Conservation (phyloP, 2,329 filamentous ascomycete genomes). For the Xylariaceae sp. region DNA sequence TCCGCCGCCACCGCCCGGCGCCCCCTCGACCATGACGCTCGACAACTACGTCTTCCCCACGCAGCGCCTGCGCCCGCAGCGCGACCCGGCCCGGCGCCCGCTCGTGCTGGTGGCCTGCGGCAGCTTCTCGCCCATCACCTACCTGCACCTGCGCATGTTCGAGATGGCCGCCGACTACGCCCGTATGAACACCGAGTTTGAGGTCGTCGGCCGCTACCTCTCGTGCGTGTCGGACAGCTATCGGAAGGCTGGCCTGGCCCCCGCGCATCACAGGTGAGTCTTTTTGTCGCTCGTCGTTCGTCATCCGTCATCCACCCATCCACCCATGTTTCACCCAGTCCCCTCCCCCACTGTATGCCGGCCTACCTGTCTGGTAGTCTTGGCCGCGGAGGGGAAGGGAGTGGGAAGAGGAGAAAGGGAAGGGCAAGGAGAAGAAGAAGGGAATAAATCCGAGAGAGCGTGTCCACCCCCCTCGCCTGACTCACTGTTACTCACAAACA, state of each 20-base stretch:
- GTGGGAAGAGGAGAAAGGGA: too few species aligned
- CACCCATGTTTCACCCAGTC: background rate
- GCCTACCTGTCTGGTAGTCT: too few species aligned
- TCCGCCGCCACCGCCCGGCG: slow-evolving; percentile 4
- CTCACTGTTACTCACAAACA: too few species aligned
- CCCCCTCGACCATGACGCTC: slow-evolving; percentile 23
- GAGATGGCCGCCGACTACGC: slow-evolving; percentile 75
- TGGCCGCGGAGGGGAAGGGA: too few species aligned
- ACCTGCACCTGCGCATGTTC: slow-evolving; percentile 78
- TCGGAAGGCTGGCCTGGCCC: slow-evolving; percentile 73
- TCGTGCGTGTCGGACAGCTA: slow-evolving; percentile 63
- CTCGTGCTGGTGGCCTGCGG: slow-evolving; percentile 64
- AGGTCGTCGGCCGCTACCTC: slow-evolving; percentile 69
- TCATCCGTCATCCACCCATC: too few species aligned
- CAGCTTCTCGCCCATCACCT: slow-evolving; percentile 67
- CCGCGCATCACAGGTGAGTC: slow-evolving; percentile 56
- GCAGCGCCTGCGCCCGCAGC: slow-evolving; percentile 49
- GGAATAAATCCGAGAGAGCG: too few species aligned
- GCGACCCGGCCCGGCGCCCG: slow-evolving; percentile 49
- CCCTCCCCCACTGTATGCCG: too few species aligned
- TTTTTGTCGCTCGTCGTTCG: background rate
- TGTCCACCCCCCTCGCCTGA: slow-evolving; percentile 9
- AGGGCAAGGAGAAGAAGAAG: too few species aligned
- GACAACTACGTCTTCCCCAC: slow-evolving; percentile 52
- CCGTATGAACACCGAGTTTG: slow-evolving; percentile 67